Conservation (phyloP, 2,329 filamentous ascomycete species). For the Dendrostoma leiphaemia region DNA sequence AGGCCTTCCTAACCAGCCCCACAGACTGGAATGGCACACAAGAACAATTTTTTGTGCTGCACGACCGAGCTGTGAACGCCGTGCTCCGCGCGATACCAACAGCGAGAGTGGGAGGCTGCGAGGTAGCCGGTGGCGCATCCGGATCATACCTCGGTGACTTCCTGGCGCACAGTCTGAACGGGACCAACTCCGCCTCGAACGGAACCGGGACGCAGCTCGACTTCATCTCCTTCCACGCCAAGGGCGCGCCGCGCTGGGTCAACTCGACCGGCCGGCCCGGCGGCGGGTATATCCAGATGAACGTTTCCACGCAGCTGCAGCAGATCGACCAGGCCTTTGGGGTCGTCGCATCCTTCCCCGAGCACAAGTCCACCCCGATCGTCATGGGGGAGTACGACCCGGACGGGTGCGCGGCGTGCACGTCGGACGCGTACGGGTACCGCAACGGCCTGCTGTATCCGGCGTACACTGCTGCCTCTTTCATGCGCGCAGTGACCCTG, state of each 20-base stretch:
- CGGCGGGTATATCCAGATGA: slow-evolving; percentile 5
- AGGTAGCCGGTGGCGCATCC: slow-evolving; percentile 3
- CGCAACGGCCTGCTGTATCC: slow-evolving; percentile 6
- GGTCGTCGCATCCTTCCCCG: slow-evolving; percentile 1
- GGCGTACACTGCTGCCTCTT: slow-evolving; percentile 4
- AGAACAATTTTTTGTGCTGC: slow-evolving; percentile 1
- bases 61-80: slow-evolving; percentile 7
- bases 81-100: slow-evolving; percentile 8
- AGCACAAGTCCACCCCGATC: slow-evolving; percentile 3
- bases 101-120: slow-evolving; percentile 8
- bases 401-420: slow-evolving; percentile 9
- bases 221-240: slow-evolving; percentile 8
- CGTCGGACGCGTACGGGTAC: slow-evolving; percentile 1
- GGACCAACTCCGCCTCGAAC: slow-evolving; percentile 3
- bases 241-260: slow-evolving; percentile 1
- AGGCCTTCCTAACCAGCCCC: background rate
- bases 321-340: slow-evolving; percentile 7
- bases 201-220: slow-evolving; percentile 2
- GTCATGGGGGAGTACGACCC: slow-evolving; percentile 10
- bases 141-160: slow-evolving; percentile 7
- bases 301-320: slow-evolving; percentile 3
- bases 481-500: background rate
- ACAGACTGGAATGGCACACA: slow-evolving; percentile 9
- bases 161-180: background rate
- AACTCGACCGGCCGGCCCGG: background rate